These are phyloP conservation scores for Acidiella bohemica DNA, from an alignment of 495 filamentous ascomycete genomes.

Conservation along the genomic window DNA sequence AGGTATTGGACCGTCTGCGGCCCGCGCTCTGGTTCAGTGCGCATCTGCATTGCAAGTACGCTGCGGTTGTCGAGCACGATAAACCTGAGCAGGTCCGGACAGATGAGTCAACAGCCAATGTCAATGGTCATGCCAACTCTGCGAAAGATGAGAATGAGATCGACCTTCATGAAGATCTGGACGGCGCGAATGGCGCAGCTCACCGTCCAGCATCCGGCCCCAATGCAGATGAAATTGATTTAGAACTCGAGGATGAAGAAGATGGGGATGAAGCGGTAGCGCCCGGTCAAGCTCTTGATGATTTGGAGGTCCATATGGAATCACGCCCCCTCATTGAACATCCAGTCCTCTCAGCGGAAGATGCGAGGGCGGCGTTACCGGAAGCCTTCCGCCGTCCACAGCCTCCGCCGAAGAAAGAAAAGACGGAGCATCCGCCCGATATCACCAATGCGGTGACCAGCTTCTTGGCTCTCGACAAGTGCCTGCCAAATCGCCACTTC, in stretches of 20 bases:
- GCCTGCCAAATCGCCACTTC: slow-evolving; percentile 61
- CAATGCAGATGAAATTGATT: slow-evolving; percentile 20
- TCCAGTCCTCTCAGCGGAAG: neutral
- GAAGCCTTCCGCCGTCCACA: slow-evolving; percentile 52
- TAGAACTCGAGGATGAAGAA: slow-evolving; percentile 15
- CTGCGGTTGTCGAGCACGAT: slow-evolving; percentile 55
- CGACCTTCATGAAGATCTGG: slow-evolving; percentile 28
- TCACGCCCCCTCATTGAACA: neutral
- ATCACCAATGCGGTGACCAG: slow-evolving; percentile 64
- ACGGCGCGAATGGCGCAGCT: slow-evolving; percentile 2
- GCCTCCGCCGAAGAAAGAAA: slow-evolving; percentile 44
- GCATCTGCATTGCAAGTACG: slow-evolving; percentile 77
- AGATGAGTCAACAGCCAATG: neutral
- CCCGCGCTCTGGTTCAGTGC: slow-evolving; percentile 89
- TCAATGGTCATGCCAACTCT: neutral
- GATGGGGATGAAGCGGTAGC: slow-evolving; percentile 8
- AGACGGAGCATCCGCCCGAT: slow-evolving; percentile 29
- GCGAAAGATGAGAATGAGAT: slow-evolving; percentile 28
- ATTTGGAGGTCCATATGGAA: neutral
- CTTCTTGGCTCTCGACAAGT: slow-evolving; percentile 88
- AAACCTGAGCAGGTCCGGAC: neutral
- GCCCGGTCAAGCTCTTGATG: slow-evolving; percentile 7
- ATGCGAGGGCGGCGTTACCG: slow-evolving; percentile 29
- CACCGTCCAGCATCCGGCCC: neutral
- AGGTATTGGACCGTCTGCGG: slow-evolving; percentile 65